Evolutionary conservation across 306 rosid species (phyloP), one percentile per base, ranked within the genome.

Genomic region (Cajanus cajan): DNA sequence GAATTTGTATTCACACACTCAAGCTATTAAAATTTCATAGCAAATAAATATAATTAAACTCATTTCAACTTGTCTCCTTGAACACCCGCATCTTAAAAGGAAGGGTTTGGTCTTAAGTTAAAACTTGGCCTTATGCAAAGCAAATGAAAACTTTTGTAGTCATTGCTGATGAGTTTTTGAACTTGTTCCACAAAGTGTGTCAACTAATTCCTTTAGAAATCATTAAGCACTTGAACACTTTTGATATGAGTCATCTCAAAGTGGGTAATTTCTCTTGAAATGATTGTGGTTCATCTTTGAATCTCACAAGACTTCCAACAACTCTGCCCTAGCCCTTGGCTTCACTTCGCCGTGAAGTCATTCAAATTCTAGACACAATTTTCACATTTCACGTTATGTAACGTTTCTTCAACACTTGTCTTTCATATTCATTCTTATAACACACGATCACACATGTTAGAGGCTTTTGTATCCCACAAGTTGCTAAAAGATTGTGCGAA

Each of bases 291-390:
- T 72, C 74, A 80, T 21, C 18, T 55, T 5, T 61, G 66, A 34
- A 11, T 37, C 44, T 48, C 15, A 25, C 14, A 33, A 18, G 8
- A 63, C 37, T 16, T 15, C 18, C 68, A 39, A 55, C 54, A 61
- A 50, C 24, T 3, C 10, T 66, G 2, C 57, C 36, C 4, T 41
- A 40, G 19, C 5, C 39, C 3, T 41, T 78, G 78, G 21, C 81
- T 84, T 84, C 57, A 7, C 87, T 84, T 80, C 13, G 45, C 43
- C 33, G 79, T 59, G 70, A 84, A 84, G 82, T 76, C 48, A 62
- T 16, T 61, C 21, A 6, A 14, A 3, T 51, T 54, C 2, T 74
- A 50, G 24, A 74, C 10, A 15, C 16, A 18, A 63, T 28, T 66
- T 80, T 80, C 58, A 21, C 40, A 68, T 76, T 75, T 77, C 75